Conservation (phyloP, 148 eudicot genomes). For the Vaccinium macrocarpon region DNA sequence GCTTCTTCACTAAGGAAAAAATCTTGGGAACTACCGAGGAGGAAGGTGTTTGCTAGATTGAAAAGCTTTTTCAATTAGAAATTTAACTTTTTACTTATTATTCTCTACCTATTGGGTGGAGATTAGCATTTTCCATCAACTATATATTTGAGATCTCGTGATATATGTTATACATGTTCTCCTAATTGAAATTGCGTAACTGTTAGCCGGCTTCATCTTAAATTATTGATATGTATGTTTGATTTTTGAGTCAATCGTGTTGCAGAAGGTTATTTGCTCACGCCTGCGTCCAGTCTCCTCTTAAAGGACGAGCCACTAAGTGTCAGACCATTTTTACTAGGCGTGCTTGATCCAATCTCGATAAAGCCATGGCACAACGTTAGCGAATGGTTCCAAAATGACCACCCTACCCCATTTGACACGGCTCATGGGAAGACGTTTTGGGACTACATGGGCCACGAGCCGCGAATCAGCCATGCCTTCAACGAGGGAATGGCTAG, state of each 20-base stretch:
- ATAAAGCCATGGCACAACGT: neutral
- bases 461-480: neutral
- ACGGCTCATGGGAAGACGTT: neutral
- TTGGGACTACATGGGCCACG: neutral
- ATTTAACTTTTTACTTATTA: no score
- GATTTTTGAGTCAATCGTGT: neutral
- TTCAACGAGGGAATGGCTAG: neutral
- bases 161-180: no score
- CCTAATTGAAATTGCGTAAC: neutral
- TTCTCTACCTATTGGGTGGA: no score
- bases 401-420: neutral
- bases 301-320: neutral
- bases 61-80: no score
- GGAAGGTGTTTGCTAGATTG: neutral
- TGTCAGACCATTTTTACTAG: neutral
- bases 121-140: no score
- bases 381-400: neutral
- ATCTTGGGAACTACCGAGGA: neutral
- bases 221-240: neutral
- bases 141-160: no score
- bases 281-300: neutral
- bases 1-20: constrained; percentile 3
- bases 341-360: neutral
- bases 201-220: neutral
- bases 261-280: neutral